Evolutionary conservation across 805 yeast species (phyloP).

Genomic region (Candida qinlingensis): DNA sequence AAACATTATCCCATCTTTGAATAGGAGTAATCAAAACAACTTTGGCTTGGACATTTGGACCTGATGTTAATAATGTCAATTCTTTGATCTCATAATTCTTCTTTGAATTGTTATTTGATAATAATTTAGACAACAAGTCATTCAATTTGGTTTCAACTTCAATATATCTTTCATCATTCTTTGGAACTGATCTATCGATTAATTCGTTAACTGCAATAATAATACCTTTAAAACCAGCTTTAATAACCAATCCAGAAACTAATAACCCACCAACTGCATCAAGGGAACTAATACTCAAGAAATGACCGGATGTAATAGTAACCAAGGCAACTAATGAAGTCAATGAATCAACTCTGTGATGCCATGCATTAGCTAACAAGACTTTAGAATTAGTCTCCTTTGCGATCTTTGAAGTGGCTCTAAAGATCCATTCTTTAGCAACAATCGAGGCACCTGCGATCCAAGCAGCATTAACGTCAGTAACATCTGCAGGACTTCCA

Average conservation of each 20-base stretch:
- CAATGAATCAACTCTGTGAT: conserved; percentile 89
- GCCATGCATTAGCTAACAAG: conserved; percentile 97
- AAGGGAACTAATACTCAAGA: conserved; percentile 73
- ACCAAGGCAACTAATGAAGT: conserved; percentile 87
- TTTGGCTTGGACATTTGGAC: conserved; percentile 45
- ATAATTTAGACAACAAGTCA: conserved; percentile 27
- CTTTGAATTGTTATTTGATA: conserved; percentile 38
- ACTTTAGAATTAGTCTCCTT: conserved; percentile 77
- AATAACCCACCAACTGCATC: conserved; percentile 90
- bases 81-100: conserved; percentile 34
- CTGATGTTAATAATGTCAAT: conserved; percentile 47
- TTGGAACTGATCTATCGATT: conserved; percentile 63
- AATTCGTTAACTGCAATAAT: conserved; percentile 67
- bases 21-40: conserved; percentile 33
- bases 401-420: conserved; percentile 80
- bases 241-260: conserved; percentile 76
- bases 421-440: conserved; percentile 83
- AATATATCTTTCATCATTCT: conserved; percentile 43
- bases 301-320: conserved; percentile 81
- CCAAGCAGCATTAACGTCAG: conserved; percentile 93
- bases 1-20: conserved; percentile 40
- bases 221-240: conserved; percentile 79
- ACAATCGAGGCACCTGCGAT: conserved; percentile 84
- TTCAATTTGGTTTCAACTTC: conserved; percentile 36
- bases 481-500: conserved; percentile 33